These are phyloP conservation scores for Cladosporium sp. DNA, from an alignment of 2,329 filamentous ascomycete genomes.

Conservation along the genomic window DNA sequence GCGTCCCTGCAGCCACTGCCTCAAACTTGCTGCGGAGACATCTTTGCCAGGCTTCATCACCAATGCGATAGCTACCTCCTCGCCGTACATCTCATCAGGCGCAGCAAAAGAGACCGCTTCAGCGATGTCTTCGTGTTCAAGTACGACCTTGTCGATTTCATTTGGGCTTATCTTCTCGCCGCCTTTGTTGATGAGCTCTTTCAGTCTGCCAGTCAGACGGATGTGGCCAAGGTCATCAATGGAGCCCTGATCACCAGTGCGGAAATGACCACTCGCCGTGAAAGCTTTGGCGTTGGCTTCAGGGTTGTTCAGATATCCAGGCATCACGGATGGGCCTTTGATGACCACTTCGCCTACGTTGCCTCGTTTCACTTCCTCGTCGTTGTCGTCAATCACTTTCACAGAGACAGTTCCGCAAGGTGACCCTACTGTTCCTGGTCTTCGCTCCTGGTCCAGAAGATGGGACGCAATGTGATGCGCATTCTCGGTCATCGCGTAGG, in stretches of 20 bases:
- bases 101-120: slow-evolving; percentile 44
- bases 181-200: slow-evolving; percentile 49
- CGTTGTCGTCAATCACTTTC: slow-evolving; percentile 66
- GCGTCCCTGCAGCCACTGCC: slow-evolving; percentile 29
- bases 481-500: slow-evolving; percentile 87
- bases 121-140: slow-evolving; percentile 39
- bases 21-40: slow-evolving; percentile 34
- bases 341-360: slow-evolving; percentile 49
- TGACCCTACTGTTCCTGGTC: slow-evolving; percentile 74
- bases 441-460: slow-evolving; percentile 53
- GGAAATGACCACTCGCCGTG: slow-evolving; percentile 48
- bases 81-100: slow-evolving; percentile 59
- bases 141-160: slow-evolving; percentile 42
- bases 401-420: slow-evolving; percentile 73
- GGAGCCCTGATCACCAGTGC: slow-evolving; percentile 63
- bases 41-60: slow-evolving; percentile 32
- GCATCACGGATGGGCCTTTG: slow-evolving; percentile 48
- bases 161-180: slow-evolving; percentile 47
- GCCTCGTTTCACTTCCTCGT: slow-evolving; percentile 37
- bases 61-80: slow-evolving; percentile 73
- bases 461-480: slow-evolving; percentile 75
- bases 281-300: slow-evolving; percentile 44
- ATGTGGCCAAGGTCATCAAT: slow-evolving; percentile 76
- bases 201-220: slow-evolving; percentile 66
- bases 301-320: slow-evolving; percentile 47